phyloP scores from a whole-genome alignment of 1,284 basidiomycete species.

The Apiotrichum domesticum region DNA sequence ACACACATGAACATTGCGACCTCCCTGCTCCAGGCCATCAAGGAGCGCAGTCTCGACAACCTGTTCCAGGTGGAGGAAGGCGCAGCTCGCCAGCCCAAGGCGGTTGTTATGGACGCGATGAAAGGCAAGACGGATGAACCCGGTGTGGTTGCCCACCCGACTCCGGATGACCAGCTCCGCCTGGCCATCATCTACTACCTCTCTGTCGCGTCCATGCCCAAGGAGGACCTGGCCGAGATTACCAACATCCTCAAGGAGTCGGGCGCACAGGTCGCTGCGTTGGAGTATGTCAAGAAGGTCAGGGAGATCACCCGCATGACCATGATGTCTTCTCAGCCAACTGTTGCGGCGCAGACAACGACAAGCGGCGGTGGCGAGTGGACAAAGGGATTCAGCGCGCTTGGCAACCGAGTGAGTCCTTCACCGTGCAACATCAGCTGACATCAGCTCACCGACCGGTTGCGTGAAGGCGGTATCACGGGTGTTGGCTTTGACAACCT shows the following conservation, averaged over 20 bases:
- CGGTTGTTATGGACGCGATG: slow-evolving; percentile 74
- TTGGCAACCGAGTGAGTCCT: slow-evolving; percentile 72
- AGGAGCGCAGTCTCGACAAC: slow-evolving; percentile 88
- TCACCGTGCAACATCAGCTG: slow-evolving; percentile 1
- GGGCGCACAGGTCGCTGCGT: slow-evolving; percentile 74
- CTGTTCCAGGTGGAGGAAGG: slow-evolving; percentile 94
- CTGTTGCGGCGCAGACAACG: slow-evolving; percentile 48
- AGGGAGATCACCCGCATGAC: slow-evolving; percentile 88
- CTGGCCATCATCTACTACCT: slow-evolving; percentile 92
- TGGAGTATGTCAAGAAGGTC: slow-evolving; percentile 88
- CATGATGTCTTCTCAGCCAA: slow-evolving; percentile 73
- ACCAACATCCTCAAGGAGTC: slow-evolving; percentile 76
- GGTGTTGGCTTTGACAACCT: slow-evolving; percentile 74
- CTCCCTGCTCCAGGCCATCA: slow-evolving; percentile 90
- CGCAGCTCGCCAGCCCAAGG: slow-evolving; percentile 75
- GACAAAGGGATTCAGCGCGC: slow-evolving; percentile 80
- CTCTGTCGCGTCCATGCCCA: slow-evolving; percentile 68
- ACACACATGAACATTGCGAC: slow-evolving; percentile 99
- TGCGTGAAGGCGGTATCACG: slow-evolving; percentile 79
- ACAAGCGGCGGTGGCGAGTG: slow-evolving; percentile 50
- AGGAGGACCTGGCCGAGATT: slow-evolving; percentile 80
- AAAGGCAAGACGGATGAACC: slow-evolving; percentile 53
- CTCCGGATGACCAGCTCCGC: slow-evolving; percentile 84
- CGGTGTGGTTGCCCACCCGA: slow-evolving; percentile 49
- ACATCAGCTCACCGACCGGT: slow-evolving; percentile 65